Evolutionary conservation across 345 rosid species (phyloP).

Genomic region (Anacardium occidentale): DNA sequence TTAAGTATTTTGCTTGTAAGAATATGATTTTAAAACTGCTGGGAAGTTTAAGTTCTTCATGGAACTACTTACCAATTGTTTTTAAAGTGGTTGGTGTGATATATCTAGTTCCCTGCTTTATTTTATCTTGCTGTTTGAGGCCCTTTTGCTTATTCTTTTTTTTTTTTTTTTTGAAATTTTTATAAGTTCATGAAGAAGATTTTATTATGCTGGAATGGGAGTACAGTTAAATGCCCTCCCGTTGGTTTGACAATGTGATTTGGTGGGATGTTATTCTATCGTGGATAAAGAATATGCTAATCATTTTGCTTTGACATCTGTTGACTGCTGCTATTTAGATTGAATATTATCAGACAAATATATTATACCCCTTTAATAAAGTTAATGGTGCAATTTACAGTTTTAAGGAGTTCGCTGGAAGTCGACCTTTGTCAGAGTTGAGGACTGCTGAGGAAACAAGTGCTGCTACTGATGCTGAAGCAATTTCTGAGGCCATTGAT

Average conservation of each 20-base stretch:
- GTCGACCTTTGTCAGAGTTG: conserved; percentile 76
- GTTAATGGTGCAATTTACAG: conserved; percentile 38
- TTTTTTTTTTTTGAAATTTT: no score
- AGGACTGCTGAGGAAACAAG: conserved; percentile 69
- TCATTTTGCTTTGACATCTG: background rate
- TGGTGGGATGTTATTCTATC: no score
- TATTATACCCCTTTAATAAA: conserved; percentile 1
- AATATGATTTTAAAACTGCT: background rate
- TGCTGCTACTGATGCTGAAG: conserved; percentile 34
- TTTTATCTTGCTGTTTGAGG: no score
- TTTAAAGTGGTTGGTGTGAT: background rate
- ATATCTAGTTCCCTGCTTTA: background rate
- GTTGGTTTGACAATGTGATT: no score
- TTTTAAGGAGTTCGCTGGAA: conserved; percentile 81
- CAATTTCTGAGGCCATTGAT: conserved; percentile 41
- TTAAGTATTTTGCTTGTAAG: background rate
- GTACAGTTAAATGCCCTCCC: no score
- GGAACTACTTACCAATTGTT: background rate
- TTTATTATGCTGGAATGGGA: no score
- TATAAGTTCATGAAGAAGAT: no score
- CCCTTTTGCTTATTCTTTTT: no score
- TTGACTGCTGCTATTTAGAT: background rate
- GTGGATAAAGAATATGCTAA: background rate
- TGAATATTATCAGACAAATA: background rate
- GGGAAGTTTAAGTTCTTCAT: background rate